Conservation (phyloP, 352 stramenopile species). For the Phytophthora quininea region DNA sequence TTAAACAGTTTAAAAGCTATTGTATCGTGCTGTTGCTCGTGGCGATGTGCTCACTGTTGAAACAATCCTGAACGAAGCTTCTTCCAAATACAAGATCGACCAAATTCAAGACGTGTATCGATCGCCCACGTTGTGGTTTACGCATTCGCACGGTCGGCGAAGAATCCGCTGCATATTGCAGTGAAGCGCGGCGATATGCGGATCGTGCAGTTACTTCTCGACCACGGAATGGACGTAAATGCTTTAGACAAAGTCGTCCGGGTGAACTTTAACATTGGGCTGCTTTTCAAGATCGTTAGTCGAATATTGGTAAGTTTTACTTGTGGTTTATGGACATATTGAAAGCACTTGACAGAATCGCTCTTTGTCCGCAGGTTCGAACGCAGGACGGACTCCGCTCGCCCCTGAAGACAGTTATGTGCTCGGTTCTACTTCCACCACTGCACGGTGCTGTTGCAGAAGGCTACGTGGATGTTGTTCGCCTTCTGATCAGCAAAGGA, state of each 20-base stretch:
- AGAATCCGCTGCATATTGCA: slow-evolving; percentile 81
- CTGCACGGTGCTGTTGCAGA: slow-evolving; percentile 71
- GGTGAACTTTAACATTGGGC: slow-evolving; percentile 79
- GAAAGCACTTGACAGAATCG: not conserved
- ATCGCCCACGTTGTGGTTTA: slow-evolving; percentile 65
- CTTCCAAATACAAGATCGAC: slow-evolving; percentile 41
- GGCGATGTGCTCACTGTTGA: slow-evolving; percentile 53
- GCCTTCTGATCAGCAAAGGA: slow-evolving; percentile 56
- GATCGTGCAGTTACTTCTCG: slow-evolving; percentile 69
- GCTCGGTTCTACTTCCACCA: slow-evolving; percentile 69
- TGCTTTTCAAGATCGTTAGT: slow-evolving; percentile 75
- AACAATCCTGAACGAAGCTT: slow-evolving; percentile 41
- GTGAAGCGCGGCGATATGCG: slow-evolving; percentile 56
- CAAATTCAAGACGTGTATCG: slow-evolving; percentile 50
- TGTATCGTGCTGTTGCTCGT: slow-evolving; percentile 65
- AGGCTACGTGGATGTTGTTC: slow-evolving; percentile 69
- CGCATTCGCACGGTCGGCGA: slow-evolving; percentile 66
- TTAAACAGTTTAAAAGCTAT: slow-evolving; percentile 63
- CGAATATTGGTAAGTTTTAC: slow-evolving; percentile 50
- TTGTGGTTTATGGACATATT: not conserved
- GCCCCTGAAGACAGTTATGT: slow-evolving; percentile 53
- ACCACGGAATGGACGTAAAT: slow-evolving; percentile 66
- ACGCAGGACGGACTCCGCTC: slow-evolving; percentile 67
- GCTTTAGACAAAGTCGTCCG: slow-evolving; percentile 77
- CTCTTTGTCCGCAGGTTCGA: slow-evolving; percentile 35